A percentile compares a stretch with the other conserved stretches of the same genome.
Evolutionary conservation across 176 grass and related monocot species (phyloP).

Genomic region (Triticum dicoccoides): DNA sequence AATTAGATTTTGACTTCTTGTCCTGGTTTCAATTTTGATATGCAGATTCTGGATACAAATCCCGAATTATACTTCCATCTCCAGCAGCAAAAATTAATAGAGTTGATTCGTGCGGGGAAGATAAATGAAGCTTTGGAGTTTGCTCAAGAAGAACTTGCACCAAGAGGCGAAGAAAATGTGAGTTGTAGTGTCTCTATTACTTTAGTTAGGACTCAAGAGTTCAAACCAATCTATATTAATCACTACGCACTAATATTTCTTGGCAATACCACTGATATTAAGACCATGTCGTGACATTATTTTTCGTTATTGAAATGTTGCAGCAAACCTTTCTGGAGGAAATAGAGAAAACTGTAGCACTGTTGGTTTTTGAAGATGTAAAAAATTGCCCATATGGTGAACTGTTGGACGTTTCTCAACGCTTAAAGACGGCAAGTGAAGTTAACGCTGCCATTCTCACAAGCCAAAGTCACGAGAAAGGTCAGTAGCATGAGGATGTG

Average conservation of each 20-base stretch:
- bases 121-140: constrained; percentile 96
- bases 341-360: constrained; percentile 90
- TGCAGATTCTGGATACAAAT: constrained; percentile 96
- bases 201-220: not conserved
- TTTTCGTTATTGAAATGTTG: not conserved
- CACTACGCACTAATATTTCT: not conserved
- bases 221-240: constrained; percentile 1
- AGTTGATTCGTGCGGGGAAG: constrained; percentile 87
- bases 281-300: not conserved
- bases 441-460: constrained; percentile 96
- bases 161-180: constrained; percentile 98
- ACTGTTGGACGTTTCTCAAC: constrained; percentile 88
- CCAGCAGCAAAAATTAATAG: constrained; percentile 95
- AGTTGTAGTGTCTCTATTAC: constrained; percentile 9
- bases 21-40: constrained; percentile 8
- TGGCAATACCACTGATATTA: not conserved
- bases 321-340: constrained; percentile 94
- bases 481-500: constrained; percentile 36
- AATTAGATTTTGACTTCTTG: not conserved
- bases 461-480: constrained; percentile 99
- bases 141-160: constrained; percentile 95
- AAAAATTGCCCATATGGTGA: constrained; percentile 93
- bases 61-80: constrained; percentile 97
- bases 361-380: constrained; percentile 88
- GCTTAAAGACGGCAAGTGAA: constrained; percentile 90